Percentiles rank a stretch among this genome's conserved stretches.
Conservation (phyloP, 2,329 filamentous ascomycete species). For the Pseudonectria buxi region DNA sequence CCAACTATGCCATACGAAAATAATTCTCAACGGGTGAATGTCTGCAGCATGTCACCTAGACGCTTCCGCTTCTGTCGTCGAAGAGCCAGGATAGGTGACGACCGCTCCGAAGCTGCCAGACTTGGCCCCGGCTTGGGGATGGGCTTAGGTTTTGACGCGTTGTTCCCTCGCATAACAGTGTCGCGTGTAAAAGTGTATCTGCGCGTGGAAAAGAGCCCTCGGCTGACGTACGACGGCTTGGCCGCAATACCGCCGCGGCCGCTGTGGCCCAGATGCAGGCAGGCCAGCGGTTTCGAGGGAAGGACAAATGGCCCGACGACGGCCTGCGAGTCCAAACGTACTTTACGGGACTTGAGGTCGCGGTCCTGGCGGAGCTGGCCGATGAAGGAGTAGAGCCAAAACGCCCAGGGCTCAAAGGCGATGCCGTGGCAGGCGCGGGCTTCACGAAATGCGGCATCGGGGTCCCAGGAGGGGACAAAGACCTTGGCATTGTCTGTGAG, state of each 20-base stretch:
- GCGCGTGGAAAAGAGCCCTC: conserved; percentile 28
- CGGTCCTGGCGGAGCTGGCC: conserved; percentile 30
- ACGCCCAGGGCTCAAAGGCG: conserved; percentile 34
- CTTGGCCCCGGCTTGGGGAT: conserved; percentile 10
- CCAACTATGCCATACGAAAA: neutral
- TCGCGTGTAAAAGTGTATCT: conserved; percentile 28
- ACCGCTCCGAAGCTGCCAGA: conserved; percentile 8
- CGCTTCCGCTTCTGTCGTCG: conserved; percentile 28
- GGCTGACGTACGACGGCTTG: conserved; percentile 29
- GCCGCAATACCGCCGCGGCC: conserved; percentile 27
- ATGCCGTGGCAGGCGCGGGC: conserved; percentile 26
- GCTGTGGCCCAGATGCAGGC: conserved; percentile 32
- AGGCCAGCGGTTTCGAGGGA: conserved; percentile 32
- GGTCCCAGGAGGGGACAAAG: conserved; percentile 24
- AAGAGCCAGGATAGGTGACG: conserved; percentile 13
- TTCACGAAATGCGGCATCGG: conserved; percentile 22
- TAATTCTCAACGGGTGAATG: conserved; percentile 14
- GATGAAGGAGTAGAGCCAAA: conserved; percentile 35
- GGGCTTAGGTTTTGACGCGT: conserved; percentile 1
- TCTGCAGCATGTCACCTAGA: conserved; percentile 29
- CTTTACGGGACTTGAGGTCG: conserved; percentile 23
- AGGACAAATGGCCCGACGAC: conserved; percentile 31
- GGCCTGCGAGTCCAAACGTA: conserved; percentile 20
- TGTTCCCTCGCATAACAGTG: conserved; percentile 3
- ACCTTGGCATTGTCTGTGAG: conserved; percentile 27